Base-by-base conservation (phyloP, 768 basidiomycete species). In the Brasilioporus rufonigricans region DNA sequence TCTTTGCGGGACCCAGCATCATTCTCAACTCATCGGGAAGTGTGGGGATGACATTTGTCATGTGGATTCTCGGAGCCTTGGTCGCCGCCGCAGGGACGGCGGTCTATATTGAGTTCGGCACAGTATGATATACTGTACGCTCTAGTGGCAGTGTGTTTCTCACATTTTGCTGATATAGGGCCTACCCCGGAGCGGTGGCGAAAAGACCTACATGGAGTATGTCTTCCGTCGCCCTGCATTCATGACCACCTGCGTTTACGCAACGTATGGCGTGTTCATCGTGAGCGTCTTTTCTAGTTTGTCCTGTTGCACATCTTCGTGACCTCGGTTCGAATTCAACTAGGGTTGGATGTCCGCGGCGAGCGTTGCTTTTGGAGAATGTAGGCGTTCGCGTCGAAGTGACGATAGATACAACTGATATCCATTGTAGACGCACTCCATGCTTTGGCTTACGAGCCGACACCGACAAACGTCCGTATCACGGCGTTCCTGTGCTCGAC, bases 61-160 rank as follows among this genome's bases (percentile, higher is more conserved):
- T 88, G 81, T 90, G 88, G 88, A 69, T 88, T 18, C 62, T 87
- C 6, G 88, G 87, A 0, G 81, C 87, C 5, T 62, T 77, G 27
- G 78, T 89, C 36, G 85, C 88, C 1, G 76, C 80, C 0, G 78
- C 80, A 35, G 88, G 88, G 5, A 86, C 86, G 2, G 77, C 80
- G 0, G 87, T 89, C 3, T 90, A 84, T 59, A 76, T 89, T 18
- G 88, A 89, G 64, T 76, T 87, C 19, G 87, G 88, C 21, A 88
- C 87, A 23, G 87, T 87, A 54, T 57, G 77, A 44, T 26, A 14
- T 16, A 18, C 14, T 18, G 3, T 6, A 5, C 35, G 2, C 4
- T 16, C 13, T 16, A 5, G 35, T 16, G 13, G 16, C 6, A 16
- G n/a, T n/a, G n/a, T n/a, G 14, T 29, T 50, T 24, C 48, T 3